These are phyloP conservation scores for Linderniella brevidens DNA, from an alignment of 257 asterid species.

Conservation along the genomic window DNA sequence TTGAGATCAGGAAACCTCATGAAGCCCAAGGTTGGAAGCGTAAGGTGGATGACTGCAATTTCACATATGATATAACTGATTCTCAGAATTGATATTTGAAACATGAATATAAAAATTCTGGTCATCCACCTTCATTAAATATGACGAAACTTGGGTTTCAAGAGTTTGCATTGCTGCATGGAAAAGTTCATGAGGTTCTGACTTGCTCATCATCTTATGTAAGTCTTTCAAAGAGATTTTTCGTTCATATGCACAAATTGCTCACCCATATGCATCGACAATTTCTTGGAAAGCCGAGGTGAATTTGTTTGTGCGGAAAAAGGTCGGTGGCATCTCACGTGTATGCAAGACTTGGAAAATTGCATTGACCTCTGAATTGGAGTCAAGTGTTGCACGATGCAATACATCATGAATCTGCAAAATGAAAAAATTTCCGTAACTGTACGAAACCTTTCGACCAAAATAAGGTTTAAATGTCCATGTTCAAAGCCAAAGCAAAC, in stretches of 20 bases:
- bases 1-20: too few relatives aligned
- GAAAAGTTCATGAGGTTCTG: too few relatives aligned
- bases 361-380: constrained; percentile 90
- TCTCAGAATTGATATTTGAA: too few relatives aligned
- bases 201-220: too few relatives aligned
- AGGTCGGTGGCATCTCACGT: constrained; percentile 93
- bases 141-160: too few relatives aligned
- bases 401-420: constrained; percentile 76
- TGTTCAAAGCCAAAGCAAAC: background rate
- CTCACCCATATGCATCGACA: constrained; percentile 98
- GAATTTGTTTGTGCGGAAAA: constrained; percentile 77
- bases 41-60: constrained; percentile 1
- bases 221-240: background rate
- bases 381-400: constrained; percentile 59
- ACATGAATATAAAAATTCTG: too few relatives aligned
- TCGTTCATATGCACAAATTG: constrained; percentile 9
- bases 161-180: too few relatives aligned
- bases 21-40: too few relatives aligned
- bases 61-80: background rate
- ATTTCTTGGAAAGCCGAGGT: constrained; percentile 86
- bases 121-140: too few relatives aligned
- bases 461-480: background rate
- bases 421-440: background rate
- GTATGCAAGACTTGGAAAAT: constrained; percentile 77
- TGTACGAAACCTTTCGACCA: background rate